Conservation (phyloP, 164 flowering plant genomes). For the Akebia trifoliata region DNA sequence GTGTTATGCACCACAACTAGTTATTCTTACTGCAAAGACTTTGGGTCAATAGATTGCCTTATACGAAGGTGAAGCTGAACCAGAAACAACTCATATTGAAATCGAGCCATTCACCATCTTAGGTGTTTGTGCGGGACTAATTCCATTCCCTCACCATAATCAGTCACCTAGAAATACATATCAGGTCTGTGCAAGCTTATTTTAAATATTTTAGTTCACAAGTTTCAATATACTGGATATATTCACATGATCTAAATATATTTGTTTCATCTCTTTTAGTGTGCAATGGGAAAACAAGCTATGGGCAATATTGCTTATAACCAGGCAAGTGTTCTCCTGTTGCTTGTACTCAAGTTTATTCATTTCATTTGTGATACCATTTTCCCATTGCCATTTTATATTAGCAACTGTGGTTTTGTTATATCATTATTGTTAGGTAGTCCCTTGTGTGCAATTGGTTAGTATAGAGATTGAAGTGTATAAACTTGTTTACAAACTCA, state of each 20-base stretch:
- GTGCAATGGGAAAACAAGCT: slow-evolving; percentile 99
- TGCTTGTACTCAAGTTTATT: not conserved
- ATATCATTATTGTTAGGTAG: no score
- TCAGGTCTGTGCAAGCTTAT: slow-evolving; percentile 48
- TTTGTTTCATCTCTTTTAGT: slow-evolving; percentile 33
- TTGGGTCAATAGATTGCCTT: slow-evolving; percentile 62
- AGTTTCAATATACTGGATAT: not conserved
- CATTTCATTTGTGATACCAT: not conserved
- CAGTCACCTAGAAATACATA: slow-evolving; percentile 99
- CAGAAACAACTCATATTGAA: slow-evolving; percentile 86
- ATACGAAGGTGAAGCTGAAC: slow-evolving; percentile 69
- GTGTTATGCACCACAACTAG: not conserved
- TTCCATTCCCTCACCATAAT: slow-evolving; percentile 95
- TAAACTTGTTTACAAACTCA: no score
- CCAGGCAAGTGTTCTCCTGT: slow-evolving; percentile 50
- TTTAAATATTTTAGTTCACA: not conserved
- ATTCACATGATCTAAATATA: slow-evolving; percentile 1
- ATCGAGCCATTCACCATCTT: slow-evolving; percentile 95
- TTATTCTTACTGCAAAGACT: not conserved
- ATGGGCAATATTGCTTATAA: slow-evolving; percentile 99
- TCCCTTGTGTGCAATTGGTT: no score
- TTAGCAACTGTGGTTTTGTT: no score
- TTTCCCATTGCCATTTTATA: no score
- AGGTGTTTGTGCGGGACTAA: slow-evolving; percentile 89
- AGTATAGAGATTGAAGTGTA: no score